phyloP scores from a whole-genome alignment of 305 asterid species.

The Fraxinus dipetala region DNA sequence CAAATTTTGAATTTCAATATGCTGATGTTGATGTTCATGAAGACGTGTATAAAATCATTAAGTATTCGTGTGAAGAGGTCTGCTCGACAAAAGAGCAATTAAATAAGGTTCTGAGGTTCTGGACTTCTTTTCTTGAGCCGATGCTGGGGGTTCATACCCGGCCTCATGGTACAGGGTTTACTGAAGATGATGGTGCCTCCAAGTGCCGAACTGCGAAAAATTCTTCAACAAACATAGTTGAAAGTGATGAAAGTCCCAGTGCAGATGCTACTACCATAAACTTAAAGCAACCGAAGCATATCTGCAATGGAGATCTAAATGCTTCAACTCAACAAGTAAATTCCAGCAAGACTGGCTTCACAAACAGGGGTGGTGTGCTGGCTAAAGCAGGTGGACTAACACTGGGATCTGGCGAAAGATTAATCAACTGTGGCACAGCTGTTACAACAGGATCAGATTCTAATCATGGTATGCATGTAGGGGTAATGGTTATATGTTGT shows the following conservation, averaged over 20 bases:
- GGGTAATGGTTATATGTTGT: conserved; percentile 15
- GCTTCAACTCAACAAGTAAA: conserved; percentile 47
- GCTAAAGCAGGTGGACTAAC: conserved; percentile 44
- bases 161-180: conserved; percentile 42
- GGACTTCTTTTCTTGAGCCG: conserved; percentile 90
- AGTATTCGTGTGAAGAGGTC: conserved; percentile 89
- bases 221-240: conserved; percentile 38
- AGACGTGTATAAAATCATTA: conserved; percentile 75
- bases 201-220: conserved; percentile 38
- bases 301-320: conserved; percentile 59
- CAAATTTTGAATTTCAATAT: conserved; percentile 78
- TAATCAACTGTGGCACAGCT: conserved; percentile 41
- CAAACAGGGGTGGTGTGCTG: conserved; percentile 38
- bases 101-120: conserved; percentile 71
- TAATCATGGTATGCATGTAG: conserved; percentile 42
- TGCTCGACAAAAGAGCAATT: conserved; percentile 89
- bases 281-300: conserved; percentile 50
- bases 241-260: conserved; percentile 64
- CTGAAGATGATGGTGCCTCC: conserved; percentile 53
- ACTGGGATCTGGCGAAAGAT: conserved; percentile 47
- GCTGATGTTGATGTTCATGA: conserved; percentile 76
- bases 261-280: conserved; percentile 47
- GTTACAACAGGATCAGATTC: conserved; percentile 44
- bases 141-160: conserved; percentile 70
- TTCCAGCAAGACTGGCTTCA: conserved; percentile 41